Base-by-base conservation (phyloP, 2,329 filamentous ascomycete genomes). In the Ophiostoma sp. region DNA sequence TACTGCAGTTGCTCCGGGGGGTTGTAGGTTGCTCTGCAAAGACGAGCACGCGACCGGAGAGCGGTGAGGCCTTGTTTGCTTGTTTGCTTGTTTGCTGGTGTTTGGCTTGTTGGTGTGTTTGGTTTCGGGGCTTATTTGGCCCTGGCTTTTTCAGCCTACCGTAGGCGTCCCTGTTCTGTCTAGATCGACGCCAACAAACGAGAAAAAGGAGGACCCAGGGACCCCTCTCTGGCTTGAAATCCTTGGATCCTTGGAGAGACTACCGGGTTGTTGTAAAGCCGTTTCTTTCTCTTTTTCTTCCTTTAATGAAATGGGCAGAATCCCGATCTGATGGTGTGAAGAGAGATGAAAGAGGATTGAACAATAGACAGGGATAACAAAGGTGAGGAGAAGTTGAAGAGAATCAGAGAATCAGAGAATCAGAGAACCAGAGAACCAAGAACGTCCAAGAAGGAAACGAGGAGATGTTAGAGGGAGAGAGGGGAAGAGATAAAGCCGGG, bases 31-130 rank as follows among this genome's bases (percentile, higher is more conserved):
- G 36, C 52, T 39, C n/a, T 50, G 42, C 22, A 72, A 73, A 69
- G 63, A 70, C 71, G 55, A 73, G 71, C 71, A 73, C 71, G 71
- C 71, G 71, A 73, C 64, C 71, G 39, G 71, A 64, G 39, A 69
- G 71, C 66, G 71, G 61, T 69, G 71, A 72, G 36, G 39, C 45
- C 28, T 50, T 61, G 70, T 59, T 22, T 61, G 57, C 28, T 9
- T 61, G 55, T 33, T 66, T 70, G 48, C 8, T 7, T 36, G 50
- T 17, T 64, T 39, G 61, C 28, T 9, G n/a, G n/a, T n/a, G 12
- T 36, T 61, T 61, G 33, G 31, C 17, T 42, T 12, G 15, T 63
- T 39, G 59, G 22, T 48, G 22, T 66, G 61, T 48, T 45, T 31
- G 59, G 33, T 25, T 25, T 48, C n/a, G 19, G 64, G 64, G 25